Evolutionary conservation across 2,329 filamentous ascomycete species (phyloP), one percentile per base, ranked within the genome.

Genomic region (Cercospora brassicicola): DNA sequence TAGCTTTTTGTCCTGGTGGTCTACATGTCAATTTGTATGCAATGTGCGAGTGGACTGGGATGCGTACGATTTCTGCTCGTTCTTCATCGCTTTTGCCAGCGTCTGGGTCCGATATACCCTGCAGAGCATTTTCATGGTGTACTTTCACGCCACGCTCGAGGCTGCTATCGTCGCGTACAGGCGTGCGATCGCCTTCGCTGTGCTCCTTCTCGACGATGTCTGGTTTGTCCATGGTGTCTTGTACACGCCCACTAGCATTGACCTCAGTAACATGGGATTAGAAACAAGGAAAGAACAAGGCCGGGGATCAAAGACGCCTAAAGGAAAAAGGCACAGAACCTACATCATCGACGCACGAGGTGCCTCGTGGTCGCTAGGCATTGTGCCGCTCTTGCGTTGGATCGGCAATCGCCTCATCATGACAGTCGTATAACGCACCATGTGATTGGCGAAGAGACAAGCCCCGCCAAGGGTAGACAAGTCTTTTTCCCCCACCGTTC

Each of bases 1-100:
- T 1, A 91, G 80, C 73, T 85, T 86, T 68, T 84, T 85, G 72
- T 90, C 89, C 89, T 90, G 66, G 13, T 39, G 13, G 15, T 5
- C 33, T 39, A 15, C 5, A 15, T 2, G 13, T 39, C 11, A 39
- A 13, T 13, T 33, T 33, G 31, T 9, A 33, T 9, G 33, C 7
- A 15, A 42, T 20, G 45, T 26, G n/a, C n/a, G 18, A 15, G 11
- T 59, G 8, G 6, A 26, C 31, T 13, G 31, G 3, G 13, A 20
- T 23, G 18, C 48, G 13, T 62, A 68, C 66, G 20, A 68, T 61
- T 23, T 59, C 66, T 23, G 39, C 62, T 31, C 63, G 62, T 51
- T 68, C 66, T 59, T 65, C 62, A 6, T 62, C 62, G 26, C 56
- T 65, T 23, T 65, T 68, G 51, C 62, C 66, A 23, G 59, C 59